These are phyloP conservation scores for Exophiala sp. DNA, from an alignment of 2,329 filamentous ascomycete genomes.

Conservation along the genomic window DNA sequence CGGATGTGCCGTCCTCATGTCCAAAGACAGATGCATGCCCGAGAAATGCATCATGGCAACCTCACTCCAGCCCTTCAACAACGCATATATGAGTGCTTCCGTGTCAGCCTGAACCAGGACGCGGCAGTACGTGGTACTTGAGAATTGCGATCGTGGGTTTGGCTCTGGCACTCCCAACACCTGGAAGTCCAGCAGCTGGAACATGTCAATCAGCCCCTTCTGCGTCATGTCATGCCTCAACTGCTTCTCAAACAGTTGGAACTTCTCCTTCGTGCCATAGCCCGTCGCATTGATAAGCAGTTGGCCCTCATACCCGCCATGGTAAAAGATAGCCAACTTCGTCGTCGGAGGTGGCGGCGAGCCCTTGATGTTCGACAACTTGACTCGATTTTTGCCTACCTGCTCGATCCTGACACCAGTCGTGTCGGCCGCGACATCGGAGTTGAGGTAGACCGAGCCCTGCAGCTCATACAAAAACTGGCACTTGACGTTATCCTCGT, in stretches of 20 bases:
- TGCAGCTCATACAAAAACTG: conserved; percentile 47
- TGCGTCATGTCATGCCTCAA: conserved; percentile 41
- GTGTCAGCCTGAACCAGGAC: conserved; percentile 42
- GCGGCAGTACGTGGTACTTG: conserved; percentile 46
- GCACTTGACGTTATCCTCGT: conserved; percentile 36
- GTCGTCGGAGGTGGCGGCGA: conserved; percentile 49
- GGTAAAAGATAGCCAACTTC: conserved; percentile 51
- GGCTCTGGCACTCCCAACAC: conserved; percentile 38
- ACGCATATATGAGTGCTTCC: conserved; percentile 15
- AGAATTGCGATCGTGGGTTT: conserved; percentile 41
- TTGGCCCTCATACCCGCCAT: conserved; percentile 48
- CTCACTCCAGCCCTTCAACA: too few species aligned
- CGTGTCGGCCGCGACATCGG: conserved; percentile 42
- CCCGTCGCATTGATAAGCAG: conserved; percentile 46
- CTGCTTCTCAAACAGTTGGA: conserved; percentile 49
- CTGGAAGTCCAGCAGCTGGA: conserved; percentile 55
- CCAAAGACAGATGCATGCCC: conserved; percentile 44
- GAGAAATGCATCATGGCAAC: conserved; percentile 41
- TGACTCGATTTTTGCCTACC: conserved; percentile 32
- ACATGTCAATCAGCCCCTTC: conserved; percentile 34
- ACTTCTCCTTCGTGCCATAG: conserved; percentile 50
- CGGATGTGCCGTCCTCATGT: conserved; percentile 40
- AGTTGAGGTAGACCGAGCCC: conserved; percentile 49
- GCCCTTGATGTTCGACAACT: conserved; percentile 42
- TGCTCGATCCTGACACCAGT: conserved; percentile 37